A percentile compares a stretch with the other conserved stretches of the same genome.
Conservation (phyloP, 371 early-diverging fungal genomes). For the Cokeromyces recurvatus region DNA sequence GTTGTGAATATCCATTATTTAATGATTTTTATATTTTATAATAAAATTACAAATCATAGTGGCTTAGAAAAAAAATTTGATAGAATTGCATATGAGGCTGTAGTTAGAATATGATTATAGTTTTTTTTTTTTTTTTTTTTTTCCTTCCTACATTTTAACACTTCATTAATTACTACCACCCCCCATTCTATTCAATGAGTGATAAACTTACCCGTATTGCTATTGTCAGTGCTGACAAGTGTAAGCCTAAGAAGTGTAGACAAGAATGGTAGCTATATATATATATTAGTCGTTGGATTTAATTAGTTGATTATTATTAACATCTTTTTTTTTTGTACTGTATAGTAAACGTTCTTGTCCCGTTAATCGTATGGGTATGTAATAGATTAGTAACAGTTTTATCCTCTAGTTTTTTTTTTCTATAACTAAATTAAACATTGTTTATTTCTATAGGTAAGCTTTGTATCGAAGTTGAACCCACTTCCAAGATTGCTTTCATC, state of each 20-base stretch:
- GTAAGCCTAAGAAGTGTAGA: conserved; percentile 99
- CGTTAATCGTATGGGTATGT: conserved; percentile 76
- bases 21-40: too few species aligned
- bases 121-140: conserved; percentile 5
- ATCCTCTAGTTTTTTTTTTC: neutral
- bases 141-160: conserved; percentile 13
- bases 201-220: conserved; percentile 91
- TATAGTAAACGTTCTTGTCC: conserved; percentile 83
- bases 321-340: neutral
- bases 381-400: too few species aligned
- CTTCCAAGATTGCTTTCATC: conserved; percentile 87
- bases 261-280: conserved; percentile 95
- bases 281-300: too few species aligned
- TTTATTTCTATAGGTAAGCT: conserved; percentile 96
- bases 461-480: conserved; percentile 89
- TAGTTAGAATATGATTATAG: too few species aligned
- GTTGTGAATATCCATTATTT: too few species aligned
- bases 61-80: too few species aligned
- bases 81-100: too few species aligned
- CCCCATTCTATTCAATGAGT: conserved; percentile 44
- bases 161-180: neutral
- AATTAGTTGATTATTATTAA: too few species aligned
- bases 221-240: conserved; percentile 96
- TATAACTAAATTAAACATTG: too few species aligned
- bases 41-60: too few species aligned